Conservation (phyloP, 2,329 filamentous ascomycete genomes). For the Pseudocercospora musae region DNA sequence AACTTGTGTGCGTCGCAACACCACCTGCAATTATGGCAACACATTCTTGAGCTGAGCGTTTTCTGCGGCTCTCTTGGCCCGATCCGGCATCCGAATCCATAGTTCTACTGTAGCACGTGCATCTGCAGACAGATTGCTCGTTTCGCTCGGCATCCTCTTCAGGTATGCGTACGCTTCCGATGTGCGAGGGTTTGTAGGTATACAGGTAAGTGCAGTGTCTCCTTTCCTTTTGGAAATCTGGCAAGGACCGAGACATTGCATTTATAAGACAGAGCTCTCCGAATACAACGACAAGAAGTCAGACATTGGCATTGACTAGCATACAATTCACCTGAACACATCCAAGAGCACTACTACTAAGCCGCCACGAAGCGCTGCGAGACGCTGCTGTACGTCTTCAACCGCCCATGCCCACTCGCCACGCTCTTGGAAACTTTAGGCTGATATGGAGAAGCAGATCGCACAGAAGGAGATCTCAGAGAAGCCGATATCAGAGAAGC, state of each 20-base stretch:
- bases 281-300: background rate
- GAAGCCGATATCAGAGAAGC: background rate
- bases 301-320: background rate
- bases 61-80: background rate
- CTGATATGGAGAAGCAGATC: background rate
- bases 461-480: background rate
- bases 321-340: background rate
- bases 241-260: background rate
- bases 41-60: background rate
- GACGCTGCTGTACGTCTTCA: background rate
- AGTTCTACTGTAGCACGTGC: background rate
- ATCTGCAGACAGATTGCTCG: background rate
- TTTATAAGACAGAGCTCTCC: too few species aligned
- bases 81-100: background rate
- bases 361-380: background rate
- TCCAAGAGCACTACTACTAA: background rate
- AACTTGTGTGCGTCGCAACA: background rate
- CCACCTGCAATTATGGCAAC: background rate
- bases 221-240: background rate
- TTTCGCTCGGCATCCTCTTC: background rate
- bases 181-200: background rate
- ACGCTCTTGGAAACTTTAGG: background rate
- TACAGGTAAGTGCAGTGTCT: background rate
- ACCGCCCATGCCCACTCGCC: background rate
- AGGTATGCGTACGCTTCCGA: background rate